Conservation (phyloP, 108 stramenopile species). For the Skeletonema menzelii region DNA sequence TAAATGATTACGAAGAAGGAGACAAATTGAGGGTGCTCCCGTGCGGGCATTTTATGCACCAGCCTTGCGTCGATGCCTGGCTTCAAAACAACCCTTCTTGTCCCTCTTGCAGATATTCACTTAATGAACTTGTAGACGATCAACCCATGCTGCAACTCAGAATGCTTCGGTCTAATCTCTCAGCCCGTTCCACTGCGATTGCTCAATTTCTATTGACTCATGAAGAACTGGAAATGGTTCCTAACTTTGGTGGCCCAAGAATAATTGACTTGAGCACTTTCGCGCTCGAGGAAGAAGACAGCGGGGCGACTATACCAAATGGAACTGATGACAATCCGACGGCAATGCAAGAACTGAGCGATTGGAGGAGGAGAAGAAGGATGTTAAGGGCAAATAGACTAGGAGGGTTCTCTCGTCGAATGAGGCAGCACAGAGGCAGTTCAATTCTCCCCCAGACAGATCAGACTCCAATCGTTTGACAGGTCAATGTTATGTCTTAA, state of each 20-base stretch:
- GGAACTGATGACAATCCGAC: constrained; percentile 5
- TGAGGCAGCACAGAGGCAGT: not conserved
- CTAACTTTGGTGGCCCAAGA: not conserved
- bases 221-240: constrained; percentile 24
- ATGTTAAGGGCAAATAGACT: not conserved
- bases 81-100: constrained; percentile 43
- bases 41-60: constrained; percentile 61
- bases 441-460: not conserved
- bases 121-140: constrained; percentile 49
- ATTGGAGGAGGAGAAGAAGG: constrained; percentile 21
- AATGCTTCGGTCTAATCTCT: constrained; percentile 35
- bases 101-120: constrained; percentile 48
- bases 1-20: constrained; percentile 62
- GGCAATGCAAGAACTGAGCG: constrained; percentile 3
- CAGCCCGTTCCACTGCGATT: constrained; percentile 18
- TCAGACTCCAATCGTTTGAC: not conserved
- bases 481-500: not conserved
- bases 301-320: constrained; percentile 1
- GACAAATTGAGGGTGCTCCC: constrained; percentile 60
- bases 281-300: constrained; percentile 22
- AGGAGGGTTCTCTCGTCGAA: not conserved
- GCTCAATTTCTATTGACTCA: constrained; percentile 21
- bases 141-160: constrained; percentile 38
- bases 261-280: constrained; percentile 14
- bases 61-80: constrained; percentile 62